Base-by-base conservation (phyloP, 1,284 basidiomycete species). In the Abortiporus biennis region DNA sequence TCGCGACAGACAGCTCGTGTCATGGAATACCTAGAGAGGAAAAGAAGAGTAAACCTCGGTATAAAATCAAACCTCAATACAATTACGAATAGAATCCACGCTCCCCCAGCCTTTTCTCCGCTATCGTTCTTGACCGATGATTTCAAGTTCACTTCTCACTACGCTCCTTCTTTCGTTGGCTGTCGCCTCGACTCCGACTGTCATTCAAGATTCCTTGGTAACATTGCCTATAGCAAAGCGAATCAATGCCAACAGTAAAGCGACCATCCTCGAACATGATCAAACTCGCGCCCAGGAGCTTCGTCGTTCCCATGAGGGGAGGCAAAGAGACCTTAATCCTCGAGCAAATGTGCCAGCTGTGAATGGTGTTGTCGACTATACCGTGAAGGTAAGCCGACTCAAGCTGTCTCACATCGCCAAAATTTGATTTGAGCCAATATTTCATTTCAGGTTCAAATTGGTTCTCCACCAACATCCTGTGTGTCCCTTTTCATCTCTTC, bases 181-280 rank as follows among this genome's bases (percentile, higher is more conserved):
- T 13, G 52, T 50, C 5, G 38, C 47, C 15, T 56, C 57, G 40
- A 53, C 40, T 34, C 58, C 57, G 0, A 33, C 55, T 16, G 44
- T 53, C 38, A 41, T 54, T 30, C 50, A 48, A 44, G 49, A 55
- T 39, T 46, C 40, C 41, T 39, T 48, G 39, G 42, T 61, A 22
- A 43, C 54, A 27, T 46, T 61, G n/a, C 51, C 55, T 24, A 38
- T 57, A 16, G 56, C 54, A 25, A 59, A 56, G 50, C 55, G 56
- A 31, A 42, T 57, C 41, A 57, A 59, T 53, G 38, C 50, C 43
- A 56, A 53, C 8, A 50, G 54, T 31, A 38, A 52, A 22, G 27
- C 9, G 9, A 9, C 27, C n/a, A 9, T 29, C 27, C 27, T 29
- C 27, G 27, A 29, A n/a, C 9, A 29, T 9, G 27, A n/a, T 9